Conservation (phyloP, 768 basidiomycete species). For the Fomitopsis serialis region DNA sequence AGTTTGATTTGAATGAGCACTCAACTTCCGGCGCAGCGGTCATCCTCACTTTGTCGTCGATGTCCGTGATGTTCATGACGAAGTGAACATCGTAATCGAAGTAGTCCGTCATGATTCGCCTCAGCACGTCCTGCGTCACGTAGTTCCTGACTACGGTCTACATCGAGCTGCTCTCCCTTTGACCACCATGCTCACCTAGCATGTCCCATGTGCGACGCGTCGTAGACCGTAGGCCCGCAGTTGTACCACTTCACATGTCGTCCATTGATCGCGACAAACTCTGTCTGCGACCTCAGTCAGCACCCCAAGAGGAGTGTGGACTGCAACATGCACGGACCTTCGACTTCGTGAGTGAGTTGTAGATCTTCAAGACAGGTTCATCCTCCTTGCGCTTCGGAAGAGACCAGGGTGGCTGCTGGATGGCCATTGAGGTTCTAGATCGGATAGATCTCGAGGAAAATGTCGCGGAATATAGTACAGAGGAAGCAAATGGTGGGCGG, state of each 20-base stretch:
- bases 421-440: neutral
- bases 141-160: conserved; percentile 65
- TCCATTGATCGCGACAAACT: conserved; percentile 66
- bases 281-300: conserved; percentile 42
- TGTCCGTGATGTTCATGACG: conserved; percentile 99
- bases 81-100: conserved; percentile 98
- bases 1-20: neutral
- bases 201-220: conserved; percentile 98
- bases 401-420: conserved; percentile 47
- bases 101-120: conserved; percentile 89
- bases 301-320: conserved; percentile 10
- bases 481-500: neutral
- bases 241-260: conserved; percentile 96
- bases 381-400: conserved; percentile 37
- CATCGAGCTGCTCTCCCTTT: neutral
- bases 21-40: neutral
- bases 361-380: conserved; percentile 75
- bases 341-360: conserved; percentile 87
- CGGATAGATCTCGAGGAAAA: neutral
- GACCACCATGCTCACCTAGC: conserved; percentile 62
- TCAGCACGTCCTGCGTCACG: conserved; percentile 88
- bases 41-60: conserved; percentile 90
- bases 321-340: conserved; percentile 50
- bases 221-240: conserved; percentile 98
- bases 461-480: neutral